These are phyloP conservation scores for Camellia granthamiana DNA, from an alignment of 148 eudicot genomes.

Conservation along the genomic window DNA sequence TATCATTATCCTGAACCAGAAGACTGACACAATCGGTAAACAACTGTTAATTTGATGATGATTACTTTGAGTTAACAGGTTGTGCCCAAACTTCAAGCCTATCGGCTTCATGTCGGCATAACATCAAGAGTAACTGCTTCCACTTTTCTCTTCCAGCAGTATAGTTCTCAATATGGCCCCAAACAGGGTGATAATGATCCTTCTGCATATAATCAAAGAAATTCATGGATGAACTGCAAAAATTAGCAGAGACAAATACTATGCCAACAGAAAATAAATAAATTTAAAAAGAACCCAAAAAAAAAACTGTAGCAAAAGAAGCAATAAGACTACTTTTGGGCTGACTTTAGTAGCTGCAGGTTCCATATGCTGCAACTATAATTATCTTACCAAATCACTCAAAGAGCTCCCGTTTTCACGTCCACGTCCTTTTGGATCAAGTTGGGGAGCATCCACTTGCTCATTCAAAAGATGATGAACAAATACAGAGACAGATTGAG, in stretches of 20 bases:
- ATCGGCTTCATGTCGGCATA: conserved; percentile 95
- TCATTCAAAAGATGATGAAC: conserved; percentile 72
- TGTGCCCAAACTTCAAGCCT: conserved; percentile 99
- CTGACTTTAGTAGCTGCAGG: neutral
- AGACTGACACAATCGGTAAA: neutral
- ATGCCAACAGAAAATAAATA: neutral
- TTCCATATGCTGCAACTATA: conserved; percentile 9
- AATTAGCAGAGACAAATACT: neutral
- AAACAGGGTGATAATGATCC: conserved; percentile 81
- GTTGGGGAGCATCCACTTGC: conserved; percentile 44
- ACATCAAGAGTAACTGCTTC: conserved; percentile 87
- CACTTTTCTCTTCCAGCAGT: conserved; percentile 73
- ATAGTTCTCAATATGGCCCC: conserved; percentile 86
- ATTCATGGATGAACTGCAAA: conserved; percentile 13
- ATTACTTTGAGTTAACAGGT: conserved; percentile 76
- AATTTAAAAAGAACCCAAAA: neutral
- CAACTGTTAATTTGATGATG: neutral
- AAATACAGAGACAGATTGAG: conserved; percentile 81
- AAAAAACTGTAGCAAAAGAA: neutral
- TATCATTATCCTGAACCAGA: conserved; percentile 1
- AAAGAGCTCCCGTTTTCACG: conserved; percentile 66
- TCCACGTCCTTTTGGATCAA: conserved; percentile 60
- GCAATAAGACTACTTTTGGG: neutral
- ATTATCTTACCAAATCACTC: conserved; percentile 59
- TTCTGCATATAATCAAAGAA: conserved; percentile 39